A percentile compares a stretch with the other conserved stretches of the same genome.
phyloP scores from a whole-genome alignment of 306 rosid genomes.

The Arachis hypogaea region DNA sequence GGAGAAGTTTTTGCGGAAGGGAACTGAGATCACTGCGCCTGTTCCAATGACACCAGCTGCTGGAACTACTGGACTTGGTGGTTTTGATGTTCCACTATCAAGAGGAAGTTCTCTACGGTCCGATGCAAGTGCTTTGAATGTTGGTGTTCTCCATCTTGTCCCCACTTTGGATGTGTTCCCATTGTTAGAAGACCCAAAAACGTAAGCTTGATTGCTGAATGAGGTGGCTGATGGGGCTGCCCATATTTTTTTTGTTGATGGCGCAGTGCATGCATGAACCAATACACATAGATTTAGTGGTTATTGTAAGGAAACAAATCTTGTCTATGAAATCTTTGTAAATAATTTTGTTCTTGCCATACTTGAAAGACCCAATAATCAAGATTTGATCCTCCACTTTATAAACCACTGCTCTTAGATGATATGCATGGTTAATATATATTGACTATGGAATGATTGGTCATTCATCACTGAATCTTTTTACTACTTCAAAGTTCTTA shows the following conservation, averaged over 20 bases:
- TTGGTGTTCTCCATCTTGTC: slow-evolving; percentile 93
- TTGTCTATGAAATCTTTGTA: neutral
- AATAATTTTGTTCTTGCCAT: slow-evolving; percentile 17
- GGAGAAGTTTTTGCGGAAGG: slow-evolving; percentile 91
- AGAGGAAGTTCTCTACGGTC: slow-evolving; percentile 84
- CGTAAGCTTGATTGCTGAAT: slow-evolving; percentile 51
- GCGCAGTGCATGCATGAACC: too few species aligned
- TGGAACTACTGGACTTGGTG: slow-evolving; percentile 99
- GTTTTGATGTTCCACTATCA: slow-evolving; percentile 94
- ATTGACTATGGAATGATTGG: slow-evolving; percentile 22
- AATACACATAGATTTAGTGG: neutral
- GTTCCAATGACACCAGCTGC: slow-evolving; percentile 91
- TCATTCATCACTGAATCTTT: slow-evolving; percentile 1
- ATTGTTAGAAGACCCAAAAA: slow-evolving; percentile 77
- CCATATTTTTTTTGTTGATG: slow-evolving; percentile 21
- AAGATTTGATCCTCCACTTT: slow-evolving; percentile 23
- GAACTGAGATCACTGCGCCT: slow-evolving; percentile 98
- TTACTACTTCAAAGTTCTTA: neutral
- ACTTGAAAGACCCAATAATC: slow-evolving; percentile 7
- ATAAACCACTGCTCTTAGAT: neutral
- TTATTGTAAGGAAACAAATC: slow-evolving; percentile 25
- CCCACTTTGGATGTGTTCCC: slow-evolving; percentile 98
- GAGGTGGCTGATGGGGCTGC: slow-evolving; percentile 11
- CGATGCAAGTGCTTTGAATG: slow-evolving; percentile 95
- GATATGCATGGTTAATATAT: slow-evolving; percentile 5